Percentiles rank a stretch among this genome's conserved stretches.
Conservation (phyloP, 2,329 filamentous ascomycete genomes). For the Ophiostoma sp. region DNA sequence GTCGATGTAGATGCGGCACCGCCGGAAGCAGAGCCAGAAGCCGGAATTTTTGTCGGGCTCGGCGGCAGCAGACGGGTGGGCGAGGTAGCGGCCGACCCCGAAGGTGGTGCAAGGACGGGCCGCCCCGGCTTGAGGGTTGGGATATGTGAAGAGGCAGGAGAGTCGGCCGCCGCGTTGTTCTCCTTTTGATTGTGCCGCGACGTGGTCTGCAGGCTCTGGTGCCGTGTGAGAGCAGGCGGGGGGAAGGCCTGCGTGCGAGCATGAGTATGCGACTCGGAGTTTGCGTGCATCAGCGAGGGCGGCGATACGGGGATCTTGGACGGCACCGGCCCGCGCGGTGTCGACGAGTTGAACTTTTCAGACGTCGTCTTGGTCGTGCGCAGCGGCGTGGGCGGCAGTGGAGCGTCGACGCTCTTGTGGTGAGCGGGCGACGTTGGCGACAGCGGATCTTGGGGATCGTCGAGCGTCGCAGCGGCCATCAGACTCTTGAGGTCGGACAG, state of each 20-base stretch:
- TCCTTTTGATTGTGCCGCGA: conserved; percentile 42
- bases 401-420: conserved; percentile 26
- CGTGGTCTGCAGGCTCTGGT: conserved; percentile 32
- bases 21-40: background rate
- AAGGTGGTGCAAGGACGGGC: conserved; percentile 18
- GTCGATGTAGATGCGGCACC: background rate
- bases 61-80: conserved; percentile 31
- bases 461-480: conserved; percentile 56
- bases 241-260: background rate
- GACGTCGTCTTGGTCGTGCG: conserved; percentile 51
- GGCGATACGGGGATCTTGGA: conserved; percentile 53
- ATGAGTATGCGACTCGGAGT: conserved; percentile 1
- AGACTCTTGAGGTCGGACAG: conserved; percentile 71
- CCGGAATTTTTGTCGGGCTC: conserved; percentile 36
- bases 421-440: conserved; percentile 14
- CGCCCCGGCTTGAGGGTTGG: conserved; percentile 42
- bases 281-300: conserved; percentile 33
- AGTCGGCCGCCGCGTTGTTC: conserved; percentile 22
- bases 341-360: conserved; percentile 51
- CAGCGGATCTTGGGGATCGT: conserved; percentile 36
- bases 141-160: conserved; percentile 41
- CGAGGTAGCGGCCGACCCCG: conserved; percentile 29
- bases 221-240: background rate
- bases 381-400: conserved; percentile 36
- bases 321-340: conserved; percentile 39